Evolutionary conservation across 1,284 basidiomycete species (phyloP), one percentile per base, ranked within the genome.

Genomic region (Ustilago lituana): DNA sequence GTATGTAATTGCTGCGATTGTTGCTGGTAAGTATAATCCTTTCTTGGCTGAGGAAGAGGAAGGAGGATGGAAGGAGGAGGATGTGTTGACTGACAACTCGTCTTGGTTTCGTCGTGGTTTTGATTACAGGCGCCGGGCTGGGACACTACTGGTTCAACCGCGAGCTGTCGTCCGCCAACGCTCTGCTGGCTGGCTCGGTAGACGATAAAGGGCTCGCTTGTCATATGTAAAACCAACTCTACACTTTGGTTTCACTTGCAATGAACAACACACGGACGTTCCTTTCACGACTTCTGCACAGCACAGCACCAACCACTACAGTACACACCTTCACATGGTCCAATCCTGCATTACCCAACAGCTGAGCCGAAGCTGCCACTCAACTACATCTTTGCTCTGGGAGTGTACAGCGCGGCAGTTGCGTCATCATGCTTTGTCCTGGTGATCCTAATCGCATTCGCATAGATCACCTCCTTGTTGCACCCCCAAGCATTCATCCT

Each of bases 401-500:
- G 45, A 10, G 62, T 41, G 33, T 55, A 57, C 6, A 72, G 32
- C 11, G 33, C 26, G 7, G 11, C 31, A 12, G 56, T 65, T 2
- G 58, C 36, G 41, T 59, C 54, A 8, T 67, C 59, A 29, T 72
- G 63, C 22, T 49, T 72, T 17, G 50, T 69, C 32, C 65, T 65
- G 3, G 44, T 31, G 22, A 65, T 53, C 26, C 40, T 45, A 24
- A 78, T 38, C 9, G 44, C 55, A 9, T 64, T 49, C 1, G 51
- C 49, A 33, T 75, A 68, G 26, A 78, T 49, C 12, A 80, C 83
- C 47, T 73, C 64, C 81, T 86, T 87, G 79, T 87, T 86, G 26
- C 77, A 56, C 0, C 85, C 86, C 83, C 84, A 87, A 11, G 83
- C 83, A 19, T 86, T 85, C 35, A 78, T 79, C 14, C 77, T 84